Evolutionary conservation across 306 rosid genomes (phyloP).

Genomic region (Lotus japonicus): DNA sequence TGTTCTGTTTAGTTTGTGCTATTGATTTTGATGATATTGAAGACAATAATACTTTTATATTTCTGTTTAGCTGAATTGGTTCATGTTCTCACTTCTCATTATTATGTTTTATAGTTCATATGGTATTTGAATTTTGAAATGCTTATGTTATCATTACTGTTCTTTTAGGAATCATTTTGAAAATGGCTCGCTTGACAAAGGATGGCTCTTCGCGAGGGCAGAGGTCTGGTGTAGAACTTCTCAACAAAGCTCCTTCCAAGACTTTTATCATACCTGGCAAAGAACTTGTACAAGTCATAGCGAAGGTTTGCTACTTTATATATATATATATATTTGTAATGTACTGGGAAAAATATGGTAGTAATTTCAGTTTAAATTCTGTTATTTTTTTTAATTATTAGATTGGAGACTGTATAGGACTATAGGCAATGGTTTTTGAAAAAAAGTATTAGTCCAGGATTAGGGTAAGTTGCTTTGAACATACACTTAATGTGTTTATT

Average conservation of each 20-base stretch:
- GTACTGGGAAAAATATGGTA: not conserved
- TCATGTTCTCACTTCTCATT: not conserved
- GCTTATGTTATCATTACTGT: conserved; percentile 13
- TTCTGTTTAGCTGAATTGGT: conserved; percentile 9
- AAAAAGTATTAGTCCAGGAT: not conserved
- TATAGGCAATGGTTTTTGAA: not conserved
- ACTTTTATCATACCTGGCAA: conserved; percentile 62
- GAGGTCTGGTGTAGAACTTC: conserved; percentile 47
- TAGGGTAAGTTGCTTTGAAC: conserved; percentile 7
- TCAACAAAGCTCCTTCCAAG: conserved; percentile 64
- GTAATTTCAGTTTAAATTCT: not conserved
- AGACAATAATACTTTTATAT: not conserved
- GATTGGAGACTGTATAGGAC: not conserved
- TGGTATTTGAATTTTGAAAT: not conserved
- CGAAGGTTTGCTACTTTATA: conserved; percentile 56
- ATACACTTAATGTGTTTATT: conserved; percentile 2
- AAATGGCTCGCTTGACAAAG: conserved; percentile 76
- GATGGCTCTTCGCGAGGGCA: conserved; percentile 66
- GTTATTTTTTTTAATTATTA: not conserved
- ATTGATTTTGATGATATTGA: conserved; percentile 7
- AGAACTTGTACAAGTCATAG: conserved; percentile 89
- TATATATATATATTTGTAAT: conserved; percentile 7
- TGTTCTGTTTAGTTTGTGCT: conserved; percentile 25
- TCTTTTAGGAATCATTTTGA: conserved; percentile 66
- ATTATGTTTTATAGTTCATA: conserved; percentile 2